These are phyloP conservation scores for Botryotinia calthae DNA, from an alignment of 2,329 filamentous ascomycete genomes.

Conservation along the genomic window DNA sequence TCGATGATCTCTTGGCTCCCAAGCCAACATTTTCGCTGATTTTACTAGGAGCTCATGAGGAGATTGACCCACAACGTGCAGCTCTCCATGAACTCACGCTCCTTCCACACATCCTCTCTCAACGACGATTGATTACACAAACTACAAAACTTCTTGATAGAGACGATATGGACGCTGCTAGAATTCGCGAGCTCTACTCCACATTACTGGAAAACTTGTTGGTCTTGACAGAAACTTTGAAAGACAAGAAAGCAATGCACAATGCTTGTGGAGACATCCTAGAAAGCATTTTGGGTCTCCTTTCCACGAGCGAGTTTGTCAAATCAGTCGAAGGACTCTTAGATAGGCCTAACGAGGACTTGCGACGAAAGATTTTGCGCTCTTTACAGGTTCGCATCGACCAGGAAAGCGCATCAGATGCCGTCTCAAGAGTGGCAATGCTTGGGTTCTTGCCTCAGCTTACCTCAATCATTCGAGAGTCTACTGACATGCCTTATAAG, in stretches of 20 bases:
- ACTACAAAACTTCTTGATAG: conserved; percentile 56
- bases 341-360: conserved; percentile 68
- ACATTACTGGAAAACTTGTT: conserved; percentile 65
- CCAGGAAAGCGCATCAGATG: conserved; percentile 67
- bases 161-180: conserved; percentile 64
- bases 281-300: conserved; percentile 74
- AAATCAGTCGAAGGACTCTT: conserved; percentile 82
- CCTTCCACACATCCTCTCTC: conserved; percentile 57
- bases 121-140: conserved; percentile 55
- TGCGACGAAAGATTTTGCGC: conserved; percentile 75
- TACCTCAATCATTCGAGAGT: conserved; percentile 71
- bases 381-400: conserved; percentile 79
- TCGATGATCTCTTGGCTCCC: conserved; percentile 70
- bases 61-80: conserved; percentile 48
- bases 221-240: conserved; percentile 62
- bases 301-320: conserved; percentile 86
- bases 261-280: conserved; percentile 66
- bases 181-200: conserved; percentile 67
- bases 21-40: conserved; percentile 71
- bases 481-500: conserved; percentile 71
- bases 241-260: conserved; percentile 54
- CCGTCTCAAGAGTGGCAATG: conserved; percentile 65
- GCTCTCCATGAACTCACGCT: conserved; percentile 56
- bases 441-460: conserved; percentile 78
- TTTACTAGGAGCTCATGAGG: conserved; percentile 62